phyloP scores from a whole-genome alignment of 148 eudicot species.

The Amaranthus cruentus region DNA sequence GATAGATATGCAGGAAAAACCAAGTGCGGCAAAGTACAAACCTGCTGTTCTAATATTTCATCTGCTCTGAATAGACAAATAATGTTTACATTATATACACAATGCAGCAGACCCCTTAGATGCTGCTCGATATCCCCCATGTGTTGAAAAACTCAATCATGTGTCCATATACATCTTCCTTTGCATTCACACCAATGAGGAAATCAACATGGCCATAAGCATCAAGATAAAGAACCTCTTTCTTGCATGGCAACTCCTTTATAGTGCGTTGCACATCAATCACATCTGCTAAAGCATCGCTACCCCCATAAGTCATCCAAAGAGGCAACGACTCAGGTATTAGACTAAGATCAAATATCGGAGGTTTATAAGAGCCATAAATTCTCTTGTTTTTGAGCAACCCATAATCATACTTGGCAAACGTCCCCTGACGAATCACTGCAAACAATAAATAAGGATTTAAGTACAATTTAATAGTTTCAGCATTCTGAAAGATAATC shows the following conservation, averaged over 20 bases:
- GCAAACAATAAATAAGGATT: conserved; percentile 15
- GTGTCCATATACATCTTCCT: conserved; percentile 65
- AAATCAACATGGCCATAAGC: conserved; percentile 90
- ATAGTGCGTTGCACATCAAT: conserved; percentile 70
- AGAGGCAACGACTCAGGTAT: conserved; percentile 72
- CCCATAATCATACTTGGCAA: conserved; percentile 91
- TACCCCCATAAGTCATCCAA: conserved; percentile 93
- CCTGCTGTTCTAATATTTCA: background rate
- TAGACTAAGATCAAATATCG: conserved; percentile 63
- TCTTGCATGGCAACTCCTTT: conserved; percentile 53
- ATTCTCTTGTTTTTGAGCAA: conserved; percentile 48
- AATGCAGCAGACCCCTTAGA: conserved; percentile 17
- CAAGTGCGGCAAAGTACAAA: background rate
- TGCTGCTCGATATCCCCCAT: conserved; percentile 38
- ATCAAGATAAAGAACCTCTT: conserved; percentile 71
- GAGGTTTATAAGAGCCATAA: conserved; percentile 67
- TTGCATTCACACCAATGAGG: conserved; percentile 56
- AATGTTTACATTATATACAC: conserved; percentile 7
- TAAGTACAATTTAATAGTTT: background rate
- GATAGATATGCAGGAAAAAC: background rate
- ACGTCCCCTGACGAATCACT: conserved; percentile 95
- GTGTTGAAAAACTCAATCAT: conserved; percentile 70
- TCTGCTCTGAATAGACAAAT: conserved; percentile 1
- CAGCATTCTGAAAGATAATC: too few species aligned
- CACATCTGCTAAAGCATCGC: conserved; percentile 78